Conservation (phyloP, 164 flowering plant species). For the Magnolia changhungtana region DNA sequence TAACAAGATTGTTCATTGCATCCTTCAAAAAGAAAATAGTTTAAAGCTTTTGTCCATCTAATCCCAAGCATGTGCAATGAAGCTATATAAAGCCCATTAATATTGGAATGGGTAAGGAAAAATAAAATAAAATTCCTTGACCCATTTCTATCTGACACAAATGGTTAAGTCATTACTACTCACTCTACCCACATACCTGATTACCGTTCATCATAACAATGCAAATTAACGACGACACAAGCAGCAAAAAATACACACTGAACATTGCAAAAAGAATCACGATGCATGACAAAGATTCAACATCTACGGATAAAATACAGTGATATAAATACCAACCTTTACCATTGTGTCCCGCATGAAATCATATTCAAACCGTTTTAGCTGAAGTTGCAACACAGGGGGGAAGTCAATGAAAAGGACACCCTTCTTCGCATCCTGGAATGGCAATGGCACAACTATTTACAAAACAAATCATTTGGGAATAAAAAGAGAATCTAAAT, state of each 20-base stretch:
- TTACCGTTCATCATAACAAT: too few species aligned
- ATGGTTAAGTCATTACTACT: too few species aligned
- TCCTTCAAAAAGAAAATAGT: too few species aligned
- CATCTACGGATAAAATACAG: background rate
- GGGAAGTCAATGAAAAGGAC: conserved; percentile 61
- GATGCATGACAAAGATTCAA: background rate
- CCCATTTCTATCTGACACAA: too few species aligned
- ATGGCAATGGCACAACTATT: background rate
- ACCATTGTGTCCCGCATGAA: conserved; percentile 75
- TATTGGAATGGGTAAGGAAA: too few species aligned
- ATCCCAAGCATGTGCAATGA: too few species aligned
- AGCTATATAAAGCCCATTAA: too few species aligned
- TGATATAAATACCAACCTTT: conserved; percentile 41
- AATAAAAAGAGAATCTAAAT: too few species aligned
- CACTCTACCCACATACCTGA: too few species aligned
- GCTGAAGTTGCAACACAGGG: conserved; percentile 70
- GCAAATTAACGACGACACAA: background rate
- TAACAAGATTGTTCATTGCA: too few species aligned
- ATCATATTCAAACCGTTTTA: conserved; percentile 68
- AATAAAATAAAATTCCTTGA: too few species aligned
- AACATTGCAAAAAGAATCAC: background rate
- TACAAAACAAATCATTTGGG: background rate
- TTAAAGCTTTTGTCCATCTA: too few species aligned
- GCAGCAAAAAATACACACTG: background rate
- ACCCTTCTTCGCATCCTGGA: conserved; percentile 65